These are phyloP conservation scores for Baeospora myosura DNA, from an alignment of 1,284 basidiomycete species.

Conservation along the genomic window DNA sequence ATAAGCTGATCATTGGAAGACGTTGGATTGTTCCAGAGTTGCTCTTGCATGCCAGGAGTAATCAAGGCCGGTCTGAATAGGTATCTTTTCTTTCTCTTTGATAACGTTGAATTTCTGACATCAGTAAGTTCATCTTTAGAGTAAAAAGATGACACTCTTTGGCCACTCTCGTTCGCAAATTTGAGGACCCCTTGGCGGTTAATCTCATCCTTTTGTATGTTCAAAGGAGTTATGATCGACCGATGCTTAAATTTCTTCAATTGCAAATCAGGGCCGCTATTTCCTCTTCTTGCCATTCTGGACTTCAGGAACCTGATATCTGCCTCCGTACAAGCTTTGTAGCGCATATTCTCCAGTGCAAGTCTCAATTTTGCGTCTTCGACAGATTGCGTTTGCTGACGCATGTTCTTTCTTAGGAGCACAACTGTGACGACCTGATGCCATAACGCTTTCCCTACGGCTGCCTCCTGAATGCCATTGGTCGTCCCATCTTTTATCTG, in stretches of 20 bases:
- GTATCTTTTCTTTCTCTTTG: constrained; percentile 7
- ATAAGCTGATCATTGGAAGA: constrained; percentile 4
- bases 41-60: constrained; percentile 3
- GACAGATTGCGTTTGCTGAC: background rate
- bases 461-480: background rate
- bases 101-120: constrained; percentile 1
- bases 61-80: background rate
- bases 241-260: constrained; percentile 23
- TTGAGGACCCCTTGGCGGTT: constrained; percentile 19
- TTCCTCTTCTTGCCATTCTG: background rate
- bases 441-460: background rate
- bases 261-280: constrained; percentile 10
- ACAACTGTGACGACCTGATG: no score
- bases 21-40: constrained; percentile 10
- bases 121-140: constrained; percentile 14
- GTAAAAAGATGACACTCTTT: constrained; percentile 19
- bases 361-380: background rate
- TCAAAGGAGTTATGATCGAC: constrained; percentile 26
- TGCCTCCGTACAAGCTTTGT: background rate
- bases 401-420: background rate
- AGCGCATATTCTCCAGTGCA: background rate
- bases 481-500: background rate
- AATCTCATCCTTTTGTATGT: constrained; percentile 24
- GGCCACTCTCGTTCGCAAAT: constrained; percentile 24
- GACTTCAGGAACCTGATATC: background rate